phyloP scores from a whole-genome alignment of 139 green algal genomes.

The Deuterostichococcus epilithicus region DNA sequence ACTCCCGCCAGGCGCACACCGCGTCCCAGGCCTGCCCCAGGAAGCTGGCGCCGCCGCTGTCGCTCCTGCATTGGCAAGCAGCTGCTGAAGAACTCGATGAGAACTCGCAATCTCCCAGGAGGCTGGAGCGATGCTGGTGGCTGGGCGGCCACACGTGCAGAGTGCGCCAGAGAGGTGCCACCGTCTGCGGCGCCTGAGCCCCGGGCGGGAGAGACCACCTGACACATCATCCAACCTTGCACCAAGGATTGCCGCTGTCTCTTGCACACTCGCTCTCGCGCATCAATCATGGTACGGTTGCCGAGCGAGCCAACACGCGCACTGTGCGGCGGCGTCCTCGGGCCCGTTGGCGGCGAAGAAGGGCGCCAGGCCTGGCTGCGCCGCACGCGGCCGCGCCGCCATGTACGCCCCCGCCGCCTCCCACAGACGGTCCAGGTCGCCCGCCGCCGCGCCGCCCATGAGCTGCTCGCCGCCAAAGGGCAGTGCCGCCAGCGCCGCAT shows the following conservation, averaged over 20 bases:
- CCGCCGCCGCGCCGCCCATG: conserved; percentile 24
- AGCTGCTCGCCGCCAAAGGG: conserved; percentile 66
- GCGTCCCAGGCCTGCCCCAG: conserved; percentile 45
- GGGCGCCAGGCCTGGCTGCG: conserved; percentile 39
- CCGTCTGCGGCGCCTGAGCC: too few species aligned
- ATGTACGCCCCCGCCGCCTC: conserved; percentile 56
- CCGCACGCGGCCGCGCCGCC: conserved; percentile 30
- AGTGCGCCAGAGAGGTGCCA: too few species aligned
- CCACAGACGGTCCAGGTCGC: conserved; percentile 24
- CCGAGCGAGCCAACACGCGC: too few species aligned
- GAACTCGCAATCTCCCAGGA: too few species aligned
- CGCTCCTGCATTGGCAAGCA: conserved; percentile 41
- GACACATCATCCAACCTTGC: too few species aligned
- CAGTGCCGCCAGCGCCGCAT: conserved; percentile 55
- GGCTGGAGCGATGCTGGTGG: too few species aligned
- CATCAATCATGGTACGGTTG: too few species aligned
- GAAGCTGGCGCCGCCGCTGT: conserved; percentile 71
- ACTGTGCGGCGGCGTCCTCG: conserved; percentile 32
- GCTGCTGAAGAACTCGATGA: too few species aligned
- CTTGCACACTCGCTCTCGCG: too few species aligned
- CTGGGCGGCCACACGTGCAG: too few species aligned
- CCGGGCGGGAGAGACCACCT: too few species aligned
- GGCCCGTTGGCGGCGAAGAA: conserved; percentile 32
- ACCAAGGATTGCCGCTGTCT: too few species aligned
- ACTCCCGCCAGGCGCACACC: conserved; percentile 35